phyloP scores from a whole-genome alignment of 768 basidiomycete species.

The Mycena belliarum region DNA sequence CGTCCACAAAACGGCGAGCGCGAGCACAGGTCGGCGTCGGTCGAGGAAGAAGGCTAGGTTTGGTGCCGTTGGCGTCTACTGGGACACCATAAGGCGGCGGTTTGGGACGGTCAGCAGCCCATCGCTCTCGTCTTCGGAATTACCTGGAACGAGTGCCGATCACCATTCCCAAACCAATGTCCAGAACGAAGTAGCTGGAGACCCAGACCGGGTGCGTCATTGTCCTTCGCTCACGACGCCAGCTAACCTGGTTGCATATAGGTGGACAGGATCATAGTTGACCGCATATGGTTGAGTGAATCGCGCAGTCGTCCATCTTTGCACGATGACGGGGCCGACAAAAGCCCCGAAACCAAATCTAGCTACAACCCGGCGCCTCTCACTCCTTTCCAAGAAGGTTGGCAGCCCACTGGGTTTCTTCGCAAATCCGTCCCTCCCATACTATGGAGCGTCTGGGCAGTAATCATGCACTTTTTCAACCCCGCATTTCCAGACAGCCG shows the following conservation, averaged over 20 bases:
- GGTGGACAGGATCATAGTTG: slow-evolving; percentile 77
- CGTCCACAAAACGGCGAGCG: slow-evolving; percentile 29
- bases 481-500: slow-evolving; percentile 61
- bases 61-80: slow-evolving; percentile 40
- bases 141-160: background rate
- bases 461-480: slow-evolving; percentile 56
- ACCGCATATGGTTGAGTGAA: slow-evolving; percentile 66
- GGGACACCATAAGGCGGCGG: slow-evolving; percentile 53
- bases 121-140: slow-evolving; percentile 32
- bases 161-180: slow-evolving; percentile 4
- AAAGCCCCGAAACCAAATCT: slow-evolving; percentile 29
- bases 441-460: slow-evolving; percentile 35
- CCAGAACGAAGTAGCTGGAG: slow-evolving; percentile 1
- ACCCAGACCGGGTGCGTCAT: slow-evolving; percentile 17
- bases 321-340: slow-evolving; percentile 25
- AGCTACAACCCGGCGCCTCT: slow-evolving; percentile 28
- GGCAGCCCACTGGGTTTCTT: slow-evolving; percentile 11
- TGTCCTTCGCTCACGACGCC: background rate
- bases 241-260: slow-evolving; percentile 22
- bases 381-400: slow-evolving; percentile 15
- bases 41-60: slow-evolving; percentile 42
- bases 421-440: slow-evolving; percentile 30
- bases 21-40: slow-evolving; percentile 27
- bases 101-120: slow-evolving; percentile 58
- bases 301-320: background rate